A percentile compares a stretch with the other conserved stretches of the same genome.
phyloP scores from a whole-genome alignment of 306 rosid species.

The Vicia faba region DNA sequence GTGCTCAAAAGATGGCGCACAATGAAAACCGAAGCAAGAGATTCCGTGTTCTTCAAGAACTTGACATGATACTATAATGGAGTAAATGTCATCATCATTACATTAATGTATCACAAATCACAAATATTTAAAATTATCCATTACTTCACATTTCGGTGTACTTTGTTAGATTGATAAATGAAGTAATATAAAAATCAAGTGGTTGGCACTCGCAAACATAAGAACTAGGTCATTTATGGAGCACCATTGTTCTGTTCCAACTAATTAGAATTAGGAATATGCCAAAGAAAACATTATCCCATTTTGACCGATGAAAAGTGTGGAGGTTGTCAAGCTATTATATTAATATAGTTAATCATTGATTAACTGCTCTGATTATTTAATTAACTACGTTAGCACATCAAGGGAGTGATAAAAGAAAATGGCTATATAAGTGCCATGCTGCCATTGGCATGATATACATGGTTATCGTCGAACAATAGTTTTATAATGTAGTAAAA shows the following conservation, averaged over 20 bases:
- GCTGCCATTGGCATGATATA: conserved; percentile 31
- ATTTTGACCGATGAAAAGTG: conserved; percentile 30
- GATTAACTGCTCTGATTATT: conserved; percentile 27
- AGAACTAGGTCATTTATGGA: not conserved
- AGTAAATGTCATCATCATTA: conserved; percentile 9
- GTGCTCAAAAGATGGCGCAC: conserved; percentile 49
- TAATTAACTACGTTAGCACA: not conserved
- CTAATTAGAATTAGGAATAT: not conserved
- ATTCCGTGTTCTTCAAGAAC: conserved; percentile 35
- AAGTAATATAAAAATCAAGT: conserved; percentile 30
- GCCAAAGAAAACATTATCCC: conserved; percentile 37
- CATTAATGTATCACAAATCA: conserved; percentile 29
- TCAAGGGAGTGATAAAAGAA: not conserved
- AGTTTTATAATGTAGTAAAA: not conserved
- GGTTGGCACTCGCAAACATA: conserved; percentile 32
- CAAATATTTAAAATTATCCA: conserved; percentile 40
- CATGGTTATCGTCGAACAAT: conserved; percentile 35
- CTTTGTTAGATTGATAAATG: not conserved
- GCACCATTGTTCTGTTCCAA: conserved; percentile 19
- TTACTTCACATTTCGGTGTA: conserved; percentile 27
- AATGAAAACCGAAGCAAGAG: conserved; percentile 15
- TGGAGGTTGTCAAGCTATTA: conserved; percentile 19
- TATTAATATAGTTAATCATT: conserved; percentile 22
- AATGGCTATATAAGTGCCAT: conserved; percentile 5
- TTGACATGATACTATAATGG: not conserved